Percentiles rank a stretch among this genome's conserved stretches.
Conservation (phyloP, 495 filamentous ascomycete species). For the Xylaria longipes region DNA sequence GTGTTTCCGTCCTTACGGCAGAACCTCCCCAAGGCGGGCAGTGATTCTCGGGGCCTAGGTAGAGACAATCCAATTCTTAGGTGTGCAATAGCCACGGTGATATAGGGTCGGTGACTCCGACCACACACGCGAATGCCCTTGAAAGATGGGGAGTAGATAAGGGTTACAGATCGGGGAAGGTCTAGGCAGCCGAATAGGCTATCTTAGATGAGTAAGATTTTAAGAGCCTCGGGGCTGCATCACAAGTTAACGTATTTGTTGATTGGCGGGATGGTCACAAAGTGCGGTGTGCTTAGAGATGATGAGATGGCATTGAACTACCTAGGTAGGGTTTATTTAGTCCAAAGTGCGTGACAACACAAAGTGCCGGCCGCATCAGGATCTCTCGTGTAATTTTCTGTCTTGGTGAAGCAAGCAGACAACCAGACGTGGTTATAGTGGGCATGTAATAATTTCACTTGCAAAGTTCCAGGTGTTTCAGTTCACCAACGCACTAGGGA, state of each 20-base stretch:
- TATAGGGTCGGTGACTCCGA: constrained; percentile 18
- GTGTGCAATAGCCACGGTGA: background rate
- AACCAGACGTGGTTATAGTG: background rate
- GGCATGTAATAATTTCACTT: background rate
- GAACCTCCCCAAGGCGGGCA: background rate
- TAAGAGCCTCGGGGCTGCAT: constrained; percentile 15
- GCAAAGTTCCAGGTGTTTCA: constrained; percentile 12
- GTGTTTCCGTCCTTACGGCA: too few relatives aligned
- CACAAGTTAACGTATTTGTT: background rate
- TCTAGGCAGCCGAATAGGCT: constrained; percentile 27
- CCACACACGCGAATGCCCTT: background rate
- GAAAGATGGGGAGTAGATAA: constrained; percentile 16
- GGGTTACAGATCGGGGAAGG: background rate
- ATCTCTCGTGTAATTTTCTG: background rate
- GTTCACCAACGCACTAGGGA: background rate
- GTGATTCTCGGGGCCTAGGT: background rate
- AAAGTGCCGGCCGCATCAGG: background rate
- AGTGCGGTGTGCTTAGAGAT: constrained; percentile 25
- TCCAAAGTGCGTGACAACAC: background rate
- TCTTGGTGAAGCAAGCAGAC: constrained; percentile 11
- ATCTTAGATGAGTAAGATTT: constrained; percentile 43
- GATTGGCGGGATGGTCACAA: constrained; percentile 22
- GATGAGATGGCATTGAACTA: constrained; percentile 12
- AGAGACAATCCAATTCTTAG: background rate
- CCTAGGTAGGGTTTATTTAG: background rate